phyloP scores from a whole-genome alignment of 306 rosid species.

The Cyamopsis tetragonoloba region DNA sequence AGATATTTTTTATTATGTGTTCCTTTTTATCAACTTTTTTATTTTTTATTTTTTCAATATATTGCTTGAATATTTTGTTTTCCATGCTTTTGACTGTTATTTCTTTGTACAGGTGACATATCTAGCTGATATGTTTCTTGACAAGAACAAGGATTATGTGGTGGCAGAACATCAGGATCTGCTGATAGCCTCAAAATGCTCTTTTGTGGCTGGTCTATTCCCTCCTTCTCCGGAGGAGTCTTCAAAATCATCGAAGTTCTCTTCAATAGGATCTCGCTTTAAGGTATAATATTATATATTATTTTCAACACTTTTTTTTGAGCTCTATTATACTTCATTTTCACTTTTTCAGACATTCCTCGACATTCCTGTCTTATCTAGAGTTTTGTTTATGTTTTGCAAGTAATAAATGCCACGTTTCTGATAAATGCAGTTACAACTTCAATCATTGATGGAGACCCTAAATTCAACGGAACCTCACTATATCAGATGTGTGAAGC shows the following conservation, averaged over 20 bases:
- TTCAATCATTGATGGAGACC: constrained; percentile 99
- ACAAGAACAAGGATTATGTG: constrained; percentile 99
- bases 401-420: constrained; percentile 20
- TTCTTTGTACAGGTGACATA: constrained; percentile 67
- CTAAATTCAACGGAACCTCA: constrained; percentile 94
- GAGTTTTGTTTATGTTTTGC: constrained; percentile 13
- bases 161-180: constrained; percentile 96
- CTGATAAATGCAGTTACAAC: constrained; percentile 79
- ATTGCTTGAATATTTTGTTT: constrained; percentile 15
- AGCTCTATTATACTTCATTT: background rate
- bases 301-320: constrained; percentile 1
- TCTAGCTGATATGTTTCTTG: constrained; percentile 92
- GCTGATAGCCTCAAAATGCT: constrained; percentile 80
- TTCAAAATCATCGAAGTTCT: constrained; percentile 90
- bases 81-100: constrained; percentile 14
- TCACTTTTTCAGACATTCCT: background rate
- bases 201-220: constrained; percentile 82
- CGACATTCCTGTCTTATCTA: constrained; percentile 16
- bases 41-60: background rate
- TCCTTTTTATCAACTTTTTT: constrained; percentile 3
- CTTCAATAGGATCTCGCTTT: constrained; percentile 97
- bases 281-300: constrained; percentile 69
- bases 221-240: constrained; percentile 87
- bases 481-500: constrained; percentile 99
- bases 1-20: constrained; percentile 29